Conservation (phyloP, 1,284 basidiomycete genomes). For the Trametes polyzona region DNA sequence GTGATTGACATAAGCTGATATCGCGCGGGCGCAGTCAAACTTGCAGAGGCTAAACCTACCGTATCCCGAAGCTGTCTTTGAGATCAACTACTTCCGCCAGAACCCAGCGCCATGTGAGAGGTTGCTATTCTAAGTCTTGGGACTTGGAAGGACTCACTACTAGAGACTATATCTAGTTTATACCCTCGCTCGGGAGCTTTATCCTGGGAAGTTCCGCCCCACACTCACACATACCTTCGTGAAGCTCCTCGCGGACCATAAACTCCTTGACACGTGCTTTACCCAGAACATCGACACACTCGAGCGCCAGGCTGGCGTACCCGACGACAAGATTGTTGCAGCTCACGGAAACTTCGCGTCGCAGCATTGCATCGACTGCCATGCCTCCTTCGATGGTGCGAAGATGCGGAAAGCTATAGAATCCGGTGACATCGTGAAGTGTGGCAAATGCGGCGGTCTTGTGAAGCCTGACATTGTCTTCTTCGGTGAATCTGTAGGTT, state of each 20-base stretch:
- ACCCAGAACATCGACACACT: conserved; percentile 95
- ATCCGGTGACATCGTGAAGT: conserved; percentile 64
- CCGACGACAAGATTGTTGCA: conserved; percentile 79
- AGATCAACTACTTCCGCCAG: conserved; percentile 72
- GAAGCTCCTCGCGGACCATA: conserved; percentile 68
- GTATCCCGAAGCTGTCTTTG: conserved; percentile 82
- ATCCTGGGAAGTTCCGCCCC: conserved; percentile 86
- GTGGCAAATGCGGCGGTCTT: conserved; percentile 67
- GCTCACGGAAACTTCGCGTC: conserved; percentile 93
- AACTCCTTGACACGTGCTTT: conserved; percentile 75
- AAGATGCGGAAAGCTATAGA: conserved; percentile 68
- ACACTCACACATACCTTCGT: conserved; percentile 93
- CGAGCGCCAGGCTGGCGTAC: conserved; percentile 84
- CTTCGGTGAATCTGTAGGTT: conserved; percentile 80
- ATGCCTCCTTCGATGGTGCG: conserved; percentile 59
- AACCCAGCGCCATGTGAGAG: conserved; percentile 75
- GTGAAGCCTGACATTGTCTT: conserved; percentile 97
- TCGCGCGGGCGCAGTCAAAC: conserved; percentile 60
- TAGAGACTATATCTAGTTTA: conserved; percentile 58
- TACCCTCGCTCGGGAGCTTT: conserved; percentile 87
- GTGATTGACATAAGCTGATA: neutral
- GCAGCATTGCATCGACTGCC: conserved; percentile 81
- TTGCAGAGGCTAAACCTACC: conserved; percentile 74
- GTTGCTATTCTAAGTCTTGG: neutral
- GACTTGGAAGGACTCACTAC: neutral